Evolutionary conservation across 768 basidiomycete species (phyloP).

Genomic region (Tremella mesenterica): DNA sequence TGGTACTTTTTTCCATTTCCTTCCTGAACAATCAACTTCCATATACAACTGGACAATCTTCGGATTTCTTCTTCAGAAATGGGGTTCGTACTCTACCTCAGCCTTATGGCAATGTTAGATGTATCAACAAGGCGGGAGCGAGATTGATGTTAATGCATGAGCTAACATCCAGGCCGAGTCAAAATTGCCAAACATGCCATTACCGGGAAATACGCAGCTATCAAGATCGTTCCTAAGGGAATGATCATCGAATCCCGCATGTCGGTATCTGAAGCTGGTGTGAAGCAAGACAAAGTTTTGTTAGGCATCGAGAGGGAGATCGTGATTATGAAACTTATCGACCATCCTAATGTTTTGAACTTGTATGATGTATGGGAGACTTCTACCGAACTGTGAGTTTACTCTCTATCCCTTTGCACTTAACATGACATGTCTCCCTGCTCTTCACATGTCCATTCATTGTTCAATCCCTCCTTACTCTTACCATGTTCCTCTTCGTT

Average conservation of each 20-base stretch:
- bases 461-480: not conserved
- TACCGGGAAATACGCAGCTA: conserved; percentile 79
- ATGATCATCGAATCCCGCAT: conserved; percentile 57
- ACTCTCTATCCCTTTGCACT: not conserved
- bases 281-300: conserved; percentile 66
- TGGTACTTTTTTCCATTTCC: conserved; percentile 23
- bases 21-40: too few species aligned
- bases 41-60: too few species aligned
- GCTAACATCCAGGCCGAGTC: conserved; percentile 62
- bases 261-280: conserved; percentile 60
- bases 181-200: conserved; percentile 78
- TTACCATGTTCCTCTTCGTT: not conserved
- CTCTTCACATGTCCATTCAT: not conserved
- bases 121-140: not conserved
- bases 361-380: conserved; percentile 98
- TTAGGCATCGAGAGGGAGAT: conserved; percentile 86
- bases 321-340: conserved; percentile 92
- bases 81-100: too few species aligned
- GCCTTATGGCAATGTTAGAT: not conserved
- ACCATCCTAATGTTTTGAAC: conserved; percentile 88
- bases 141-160: not conserved
- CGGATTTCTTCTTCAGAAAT: too few species aligned
- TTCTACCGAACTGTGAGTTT: conserved; percentile 63
- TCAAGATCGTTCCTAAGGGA: conserved; percentile 85
- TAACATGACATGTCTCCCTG: not conserved